Conservation (phyloP, 345 rosid species). For the Viola odorata region DNA sequence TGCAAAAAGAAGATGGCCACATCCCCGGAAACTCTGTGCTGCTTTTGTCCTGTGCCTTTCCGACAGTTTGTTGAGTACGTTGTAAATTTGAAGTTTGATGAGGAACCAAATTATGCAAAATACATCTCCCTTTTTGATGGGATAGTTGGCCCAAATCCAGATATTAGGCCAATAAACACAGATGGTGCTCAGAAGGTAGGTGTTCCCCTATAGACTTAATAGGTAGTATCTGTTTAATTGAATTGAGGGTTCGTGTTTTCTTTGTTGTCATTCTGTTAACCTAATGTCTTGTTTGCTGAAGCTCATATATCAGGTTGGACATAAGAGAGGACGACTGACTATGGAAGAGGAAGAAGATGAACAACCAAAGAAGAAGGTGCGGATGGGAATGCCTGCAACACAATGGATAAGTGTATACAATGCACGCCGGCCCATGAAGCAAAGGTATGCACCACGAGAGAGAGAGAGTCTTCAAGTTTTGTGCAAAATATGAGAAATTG, state of each 20-base stretch:
- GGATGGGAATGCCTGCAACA: constrained; percentile 98
- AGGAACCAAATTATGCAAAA: constrained; percentile 94
- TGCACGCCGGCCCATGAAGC: constrained; percentile 97
- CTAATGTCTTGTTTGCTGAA: constrained; percentile 31
- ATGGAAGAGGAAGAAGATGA: constrained; percentile 91
- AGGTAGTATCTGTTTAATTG: not conserved
- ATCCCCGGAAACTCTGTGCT: constrained; percentile 82
- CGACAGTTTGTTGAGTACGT: constrained; percentile 85
- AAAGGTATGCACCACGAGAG: constrained; percentile 44
- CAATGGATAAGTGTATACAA: constrained; percentile 97
- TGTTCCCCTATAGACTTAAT: not conserved
- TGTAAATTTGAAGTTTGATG: constrained; percentile 90
- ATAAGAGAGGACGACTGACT: constrained; percentile 83
- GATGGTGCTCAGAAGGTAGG: constrained; percentile 96
- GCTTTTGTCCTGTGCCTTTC: constrained; percentile 86
- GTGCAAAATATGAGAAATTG: constrained; percentile 5
- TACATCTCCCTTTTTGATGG: constrained; percentile 90
- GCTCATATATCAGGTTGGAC: constrained; percentile 94
- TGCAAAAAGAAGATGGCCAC: constrained; percentile 99
- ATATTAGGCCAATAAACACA: constrained; percentile 90
- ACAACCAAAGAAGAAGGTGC: constrained; percentile 86
- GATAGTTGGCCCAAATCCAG: constrained; percentile 86
- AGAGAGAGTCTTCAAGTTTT: constrained; percentile 11
- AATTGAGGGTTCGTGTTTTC: not conserved
- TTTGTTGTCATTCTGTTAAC: constrained; percentile 10